Conservation (phyloP, 495 filamentous ascomycete species). For the Penicillium argentinense region DNA sequence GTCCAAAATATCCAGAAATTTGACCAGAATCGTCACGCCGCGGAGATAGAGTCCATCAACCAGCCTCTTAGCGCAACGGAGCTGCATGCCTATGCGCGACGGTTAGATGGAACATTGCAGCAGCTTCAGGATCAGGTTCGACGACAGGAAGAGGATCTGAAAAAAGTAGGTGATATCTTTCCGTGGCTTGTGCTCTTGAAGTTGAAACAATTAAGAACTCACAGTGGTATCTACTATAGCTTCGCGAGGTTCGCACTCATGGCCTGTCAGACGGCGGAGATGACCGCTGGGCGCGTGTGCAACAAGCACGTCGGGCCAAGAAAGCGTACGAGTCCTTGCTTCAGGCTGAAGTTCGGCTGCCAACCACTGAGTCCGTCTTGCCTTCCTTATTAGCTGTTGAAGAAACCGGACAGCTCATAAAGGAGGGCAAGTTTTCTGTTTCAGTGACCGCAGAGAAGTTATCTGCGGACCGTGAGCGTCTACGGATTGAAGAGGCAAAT, state of each 20-base stretch:
- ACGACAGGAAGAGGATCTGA: constrained; percentile 63
- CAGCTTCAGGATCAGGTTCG: constrained; percentile 64
- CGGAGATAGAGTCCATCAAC: constrained; percentile 33
- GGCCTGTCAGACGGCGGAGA: constrained; percentile 39
- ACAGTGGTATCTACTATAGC: constrained; percentile 27
- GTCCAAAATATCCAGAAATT: constrained; percentile 42
- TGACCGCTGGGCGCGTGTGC: constrained; percentile 47
- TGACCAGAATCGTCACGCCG: constrained; percentile 34
- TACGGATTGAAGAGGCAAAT: constrained; percentile 60
- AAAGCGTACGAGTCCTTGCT: constrained; percentile 63
- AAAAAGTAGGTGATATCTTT: constrained; percentile 35
- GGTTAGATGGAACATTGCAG: constrained; percentile 63
- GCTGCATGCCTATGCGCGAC: constrained; percentile 42
- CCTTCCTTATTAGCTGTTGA: constrained; percentile 71
- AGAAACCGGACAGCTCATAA: constrained; percentile 59
- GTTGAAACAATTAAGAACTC: constrained; percentile 13
- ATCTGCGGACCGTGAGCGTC: constrained; percentile 48
- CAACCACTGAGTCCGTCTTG: constrained; percentile 62
- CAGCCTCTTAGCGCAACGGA: constrained; percentile 33
- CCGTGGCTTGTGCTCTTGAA: no score
- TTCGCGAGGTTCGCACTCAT: constrained; percentile 42
- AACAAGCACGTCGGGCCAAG: constrained; percentile 57
- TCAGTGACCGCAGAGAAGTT: constrained; percentile 53
- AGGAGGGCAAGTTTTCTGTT: constrained; percentile 61
- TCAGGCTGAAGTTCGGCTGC: constrained; percentile 60